Evolutionary conservation across 2,329 filamentous ascomycete genomes (phyloP), one percentile per base, ranked within the genome.

Genomic region (Raffaelea albimanens): DNA sequence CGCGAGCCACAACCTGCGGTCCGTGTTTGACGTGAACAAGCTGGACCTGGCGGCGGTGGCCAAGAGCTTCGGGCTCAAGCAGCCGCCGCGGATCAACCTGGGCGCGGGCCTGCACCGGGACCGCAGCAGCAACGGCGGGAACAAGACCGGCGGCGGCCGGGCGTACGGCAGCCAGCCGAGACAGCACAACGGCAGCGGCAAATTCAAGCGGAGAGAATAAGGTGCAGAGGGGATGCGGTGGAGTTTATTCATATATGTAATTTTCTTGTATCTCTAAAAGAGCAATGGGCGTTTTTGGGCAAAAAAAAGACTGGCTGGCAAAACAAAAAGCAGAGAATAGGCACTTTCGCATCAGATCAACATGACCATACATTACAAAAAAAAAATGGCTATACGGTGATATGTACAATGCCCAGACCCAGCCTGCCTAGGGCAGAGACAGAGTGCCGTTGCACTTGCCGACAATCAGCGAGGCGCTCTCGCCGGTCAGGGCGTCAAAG

Each of bases 11-110:
- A 83, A 78, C 56, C 71, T 93, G 50, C 79, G 87, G 23, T 84
- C 81, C n/a, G 83, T 94, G 34, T 95, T 91, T 61, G 85, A 91
- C 63, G 80, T 94, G 46, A 75, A 87, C 63, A 87, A 87, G 61
- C 71, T 93, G 13, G 87, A 94, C 61, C 71, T 94, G 18, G 80
- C 83, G 58, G 91, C 90, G 68, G 82, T 94, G 3, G 86, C 86
- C 45, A 91, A 88, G 73, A 79, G 81, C 55, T 94, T 93, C 60
- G 87, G 87, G 0, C 94, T 95, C 64, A 66, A 73, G 4, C 78
- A 80, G 0, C 86, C 88, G 18, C 87, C 88, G 3, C 72, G 86
- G 47, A 82, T 94, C 34, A 87, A 94, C 61, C 69, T 94, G 13
- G 86, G 85, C 0, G 80, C 86, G 5, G 85, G 87, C 61, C 77